phyloP scores from a whole-genome alignment of 2,329 filamentous ascomycete species.

The Neopestalotiopsis rosae region DNA sequence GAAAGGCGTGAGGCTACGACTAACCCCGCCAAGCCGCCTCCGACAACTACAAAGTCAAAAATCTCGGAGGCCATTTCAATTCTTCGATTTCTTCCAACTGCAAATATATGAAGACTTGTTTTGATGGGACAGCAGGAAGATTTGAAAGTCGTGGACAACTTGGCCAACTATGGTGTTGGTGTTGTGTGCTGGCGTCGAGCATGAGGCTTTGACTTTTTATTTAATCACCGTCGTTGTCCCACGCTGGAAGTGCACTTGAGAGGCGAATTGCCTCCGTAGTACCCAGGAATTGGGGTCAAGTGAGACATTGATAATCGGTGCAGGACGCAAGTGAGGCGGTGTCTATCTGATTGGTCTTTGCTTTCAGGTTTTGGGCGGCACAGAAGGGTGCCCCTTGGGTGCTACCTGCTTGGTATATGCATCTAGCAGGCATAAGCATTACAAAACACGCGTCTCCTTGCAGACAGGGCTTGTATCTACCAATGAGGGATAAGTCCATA shows the following conservation, averaged over 20 bases:
- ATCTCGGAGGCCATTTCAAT: background rate
- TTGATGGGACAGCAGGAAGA: background rate
- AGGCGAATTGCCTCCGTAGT: background rate
- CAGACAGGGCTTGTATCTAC: no score
- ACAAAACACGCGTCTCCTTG: no score
- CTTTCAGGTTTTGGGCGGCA: background rate
- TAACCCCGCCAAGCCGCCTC: constrained; percentile 57
- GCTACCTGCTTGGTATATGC: background rate
- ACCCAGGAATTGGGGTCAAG: background rate
- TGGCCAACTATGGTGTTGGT: background rate
- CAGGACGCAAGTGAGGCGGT: no score
- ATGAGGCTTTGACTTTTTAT: background rate
- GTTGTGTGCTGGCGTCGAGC: background rate
- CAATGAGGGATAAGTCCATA: no score
- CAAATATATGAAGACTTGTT: background rate
- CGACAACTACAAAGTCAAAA: constrained; percentile 55
- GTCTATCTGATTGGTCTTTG: background rate
- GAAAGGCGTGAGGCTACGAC: constrained; percentile 49
- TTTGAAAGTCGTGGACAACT: background rate
- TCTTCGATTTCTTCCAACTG: background rate
- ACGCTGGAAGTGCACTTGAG: background rate
- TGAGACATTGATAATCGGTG: background rate
- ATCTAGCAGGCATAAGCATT: no score
- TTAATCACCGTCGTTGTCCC: background rate
- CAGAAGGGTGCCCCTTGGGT: background rate